Evolutionary conservation across 352 stramenopile species (phyloP), one percentile per base, ranked within the genome.

Genomic region (Globisporangium nodosum): DNA sequence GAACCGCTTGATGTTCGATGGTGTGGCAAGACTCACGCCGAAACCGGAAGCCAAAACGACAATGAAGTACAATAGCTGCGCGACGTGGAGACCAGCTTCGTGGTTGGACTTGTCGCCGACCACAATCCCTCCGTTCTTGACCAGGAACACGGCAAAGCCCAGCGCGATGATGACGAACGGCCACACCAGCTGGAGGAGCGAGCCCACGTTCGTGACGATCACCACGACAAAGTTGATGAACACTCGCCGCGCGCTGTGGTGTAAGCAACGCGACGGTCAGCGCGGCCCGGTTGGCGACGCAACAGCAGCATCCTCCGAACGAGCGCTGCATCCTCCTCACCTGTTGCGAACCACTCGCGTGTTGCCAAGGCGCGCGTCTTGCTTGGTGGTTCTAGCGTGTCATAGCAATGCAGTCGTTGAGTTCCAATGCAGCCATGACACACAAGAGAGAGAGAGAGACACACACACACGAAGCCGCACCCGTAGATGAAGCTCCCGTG

Each of bases 41-140:
- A 93, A 91, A 18, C 76, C 81, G 3, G 78, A 74, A 1, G 76
- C 73, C 21, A 66, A 60, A 13, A 90, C 74, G n/a, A 88, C 64
- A 35, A 74, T 76, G 59, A 89, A 93, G 66, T 93, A 95, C 20
- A 92, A 58, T 21, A 95, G 49, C 56, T 95, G 85, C 0, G 81
- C 74, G 48, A 70, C 76, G 45, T 95, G 85, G 47, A 93, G 81
- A 3, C 74, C 70, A 13, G 76, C 73, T 60, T 91, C 81, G 58
- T 95, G 85, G 60, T 90, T 93, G 1, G 80, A 80, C 56, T 92
- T 95, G 68, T 95, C 85, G 4, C 85, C 85, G 3, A 95, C 80
- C 49, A 92, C 85, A 33, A 95, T 88, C 2, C 79, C 78, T 13
- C 85, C 81, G 61, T 95, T 95, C 31, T 52, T 58, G n/a, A 90